Percentiles rank a stretch among this genome's conserved stretches.
Evolutionary conservation across 129 eudicot genomes (phyloP).

Genomic region (Scalesia atractyloides): DNA sequence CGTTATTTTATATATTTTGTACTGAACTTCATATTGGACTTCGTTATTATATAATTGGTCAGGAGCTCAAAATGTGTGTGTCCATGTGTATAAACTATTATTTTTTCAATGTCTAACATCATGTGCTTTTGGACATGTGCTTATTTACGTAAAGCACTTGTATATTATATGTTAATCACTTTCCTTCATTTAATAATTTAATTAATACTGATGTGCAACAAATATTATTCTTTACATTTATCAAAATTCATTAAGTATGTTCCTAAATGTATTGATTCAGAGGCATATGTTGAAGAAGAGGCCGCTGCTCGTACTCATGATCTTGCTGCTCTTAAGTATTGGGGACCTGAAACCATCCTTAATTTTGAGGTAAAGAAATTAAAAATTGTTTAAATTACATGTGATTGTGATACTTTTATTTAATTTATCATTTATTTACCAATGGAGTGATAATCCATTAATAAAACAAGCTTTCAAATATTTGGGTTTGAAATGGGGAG

Average conservation of each 20-base stretch:
- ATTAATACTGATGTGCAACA: neutral
- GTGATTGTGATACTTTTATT: neutral
- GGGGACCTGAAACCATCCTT: conserved; percentile 62
- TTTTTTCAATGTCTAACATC: neutral
- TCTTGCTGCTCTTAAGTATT: conserved; percentile 79
- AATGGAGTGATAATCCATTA: too few relatives aligned
- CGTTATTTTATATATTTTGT: neutral
- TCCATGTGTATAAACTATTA: neutral
- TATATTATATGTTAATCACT: neutral
- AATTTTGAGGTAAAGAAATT: conserved; percentile 59
- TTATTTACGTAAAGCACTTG: neutral
- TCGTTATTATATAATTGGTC: neutral
- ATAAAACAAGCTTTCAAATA: too few relatives aligned
- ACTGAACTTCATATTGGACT: conserved; percentile 6
- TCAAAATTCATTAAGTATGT: neutral
- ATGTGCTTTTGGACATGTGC: conserved; percentile 7
- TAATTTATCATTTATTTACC: too few relatives aligned
- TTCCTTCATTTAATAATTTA: neutral
- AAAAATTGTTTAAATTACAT: neutral
- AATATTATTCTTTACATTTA: neutral
- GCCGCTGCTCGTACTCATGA: conserved; percentile 79
- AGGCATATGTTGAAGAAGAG: conserved; percentile 71
- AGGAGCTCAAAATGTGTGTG: neutral
- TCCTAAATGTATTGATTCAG: conserved; percentile 27
- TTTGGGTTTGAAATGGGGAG: too few relatives aligned